Base-by-base conservation (phyloP, 257 asterid species). In the Penstemon davidsonii region DNA sequence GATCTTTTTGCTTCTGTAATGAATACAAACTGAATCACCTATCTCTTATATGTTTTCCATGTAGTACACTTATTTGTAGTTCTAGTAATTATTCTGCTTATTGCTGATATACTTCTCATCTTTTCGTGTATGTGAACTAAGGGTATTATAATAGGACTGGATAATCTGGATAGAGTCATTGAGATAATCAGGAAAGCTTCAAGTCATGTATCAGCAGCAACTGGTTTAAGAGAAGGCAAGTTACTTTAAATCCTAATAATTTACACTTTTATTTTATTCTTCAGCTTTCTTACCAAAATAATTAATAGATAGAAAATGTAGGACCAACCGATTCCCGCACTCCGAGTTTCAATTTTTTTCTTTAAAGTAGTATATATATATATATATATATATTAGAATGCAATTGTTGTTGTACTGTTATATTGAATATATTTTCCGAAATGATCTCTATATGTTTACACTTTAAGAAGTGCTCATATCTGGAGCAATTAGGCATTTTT, bases 141-240 rank as follows among this genome's bases (percentile, higher is more conserved):
- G 99, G 99, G 99, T 63, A 81, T 94, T 59, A 69, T 89, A 60
- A 65, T 76, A 77, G 99, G 97, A 75, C 97, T 94, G 76, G 94
- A 84, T 74, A 88, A 91, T 68, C 80, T 91, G 83, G 97, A 91
- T 74, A 81, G 79, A 69, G 88, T 91, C 64, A 91, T 94, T 38
- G 81, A 80, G 64, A 60, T 82, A 54, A 82, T 94, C 78, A 81
- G 91, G 76, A 81, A 84, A 75, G 91, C 97, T 82, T 76, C 99
- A 66, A 84, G 85, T 75, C 85, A 91, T 73, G 76, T 75, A 49
- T 66, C 60, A 6, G 96, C 99, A 6, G 64, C 92, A 42, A 76
- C 84, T 62, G 75, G 79, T 67, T 83, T 94, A 85, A 88, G 82
- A 73, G 66, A 73, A 82, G 99, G 99, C 81, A 85, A 75, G 83